Evolutionary conservation across 1,284 basidiomycete genomes (phyloP).

Genomic region (Sporisorium graminicola): DNA sequence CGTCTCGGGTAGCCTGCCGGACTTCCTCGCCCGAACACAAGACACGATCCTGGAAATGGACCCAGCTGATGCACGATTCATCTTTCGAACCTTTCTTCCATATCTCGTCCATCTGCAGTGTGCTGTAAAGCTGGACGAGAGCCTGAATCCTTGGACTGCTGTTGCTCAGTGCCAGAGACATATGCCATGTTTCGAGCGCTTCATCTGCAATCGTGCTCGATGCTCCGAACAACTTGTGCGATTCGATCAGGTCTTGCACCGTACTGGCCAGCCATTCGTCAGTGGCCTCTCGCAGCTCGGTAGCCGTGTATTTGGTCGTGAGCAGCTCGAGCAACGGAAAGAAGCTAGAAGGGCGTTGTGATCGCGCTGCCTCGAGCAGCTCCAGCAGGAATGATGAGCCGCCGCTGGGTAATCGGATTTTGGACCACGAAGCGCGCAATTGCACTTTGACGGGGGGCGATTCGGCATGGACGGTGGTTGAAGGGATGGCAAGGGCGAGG

Average conservation of each 20-base stretch:
- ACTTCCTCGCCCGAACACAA: constrained; percentile 54
- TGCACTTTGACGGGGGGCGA: constrained; percentile 81
- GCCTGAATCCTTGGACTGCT: constrained; percentile 59
- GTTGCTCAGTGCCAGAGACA: constrained; percentile 56
- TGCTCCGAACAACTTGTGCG: constrained; percentile 15
- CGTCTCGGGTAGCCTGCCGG: constrained; percentile 20
- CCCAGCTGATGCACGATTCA: constrained; percentile 55
- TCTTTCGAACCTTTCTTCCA: constrained; percentile 70
- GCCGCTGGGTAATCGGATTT: constrained; percentile 65
- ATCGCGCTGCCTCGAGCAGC: constrained; percentile 77
- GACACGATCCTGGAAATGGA: constrained; percentile 41
- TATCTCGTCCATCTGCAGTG: constrained; percentile 23
- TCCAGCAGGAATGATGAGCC: constrained; percentile 75
- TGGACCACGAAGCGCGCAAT: constrained; percentile 83
- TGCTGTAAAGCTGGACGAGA: constrained; percentile 58
- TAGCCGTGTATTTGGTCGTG: constrained; percentile 15
- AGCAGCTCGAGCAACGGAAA: constrained; percentile 49
- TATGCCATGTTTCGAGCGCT: constrained; percentile 51
- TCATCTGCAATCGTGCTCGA: neutral
- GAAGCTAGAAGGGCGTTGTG: constrained; percentile 49
- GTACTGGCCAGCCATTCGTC: constrained; percentile 23
- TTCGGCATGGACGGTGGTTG: constrained; percentile 15
- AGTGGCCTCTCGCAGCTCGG: constrained; percentile 17
- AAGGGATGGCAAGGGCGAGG: constrained; percentile 6
- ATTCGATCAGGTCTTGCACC: constrained; percentile 18